These are phyloP conservation scores for Symbiodinium natans DNA, from an alignment of 73 alveolate genomes.

Conservation along the genomic window DNA sequence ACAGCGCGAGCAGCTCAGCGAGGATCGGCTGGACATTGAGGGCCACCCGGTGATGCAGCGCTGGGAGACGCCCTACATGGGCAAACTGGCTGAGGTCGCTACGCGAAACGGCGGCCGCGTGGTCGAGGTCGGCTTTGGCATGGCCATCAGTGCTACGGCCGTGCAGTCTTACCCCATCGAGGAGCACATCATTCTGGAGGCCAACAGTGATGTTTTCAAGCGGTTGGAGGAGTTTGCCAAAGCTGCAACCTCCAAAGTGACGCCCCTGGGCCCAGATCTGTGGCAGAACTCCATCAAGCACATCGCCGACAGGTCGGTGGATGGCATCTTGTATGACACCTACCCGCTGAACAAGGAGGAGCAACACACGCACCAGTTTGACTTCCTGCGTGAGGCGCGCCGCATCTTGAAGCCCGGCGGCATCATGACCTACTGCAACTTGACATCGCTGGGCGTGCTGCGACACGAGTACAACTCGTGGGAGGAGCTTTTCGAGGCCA, in stretches of 20 bases:
- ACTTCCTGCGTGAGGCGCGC: not conserved
- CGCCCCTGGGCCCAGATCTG: not conserved
- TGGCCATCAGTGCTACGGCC: not conserved
- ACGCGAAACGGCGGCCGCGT: not conserved
- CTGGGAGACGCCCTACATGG: slow-evolving; percentile 11
- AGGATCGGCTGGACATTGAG: not conserved
- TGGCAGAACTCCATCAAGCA: not conserved
- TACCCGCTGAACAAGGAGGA: slow-evolving; percentile 5
- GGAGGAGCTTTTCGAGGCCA: slow-evolving; percentile 5
- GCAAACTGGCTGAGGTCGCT: not conserved
- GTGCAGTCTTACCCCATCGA: not conserved
- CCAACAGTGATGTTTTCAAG: not conserved
- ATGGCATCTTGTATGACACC: slow-evolving; percentile 1
- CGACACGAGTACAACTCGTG: not conserved
- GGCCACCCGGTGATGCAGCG: slow-evolving; percentile 19
- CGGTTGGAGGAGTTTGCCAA: not conserved
- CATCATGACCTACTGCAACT: slow-evolving; percentile 13
- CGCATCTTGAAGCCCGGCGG: slow-evolving; percentile 12
- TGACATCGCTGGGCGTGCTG: not conserved
- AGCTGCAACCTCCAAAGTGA: not conserved
- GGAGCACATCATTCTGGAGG: slow-evolving; percentile 1
- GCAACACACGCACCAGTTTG: slow-evolving; percentile 7
- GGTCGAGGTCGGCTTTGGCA: not conserved
- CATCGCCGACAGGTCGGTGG: not conserved
- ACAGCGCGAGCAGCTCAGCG: not conserved